phyloP scores from a whole-genome alignment of 2,329 filamentous ascomycete genomes.

The Tolypocladium pustulatum region DNA sequence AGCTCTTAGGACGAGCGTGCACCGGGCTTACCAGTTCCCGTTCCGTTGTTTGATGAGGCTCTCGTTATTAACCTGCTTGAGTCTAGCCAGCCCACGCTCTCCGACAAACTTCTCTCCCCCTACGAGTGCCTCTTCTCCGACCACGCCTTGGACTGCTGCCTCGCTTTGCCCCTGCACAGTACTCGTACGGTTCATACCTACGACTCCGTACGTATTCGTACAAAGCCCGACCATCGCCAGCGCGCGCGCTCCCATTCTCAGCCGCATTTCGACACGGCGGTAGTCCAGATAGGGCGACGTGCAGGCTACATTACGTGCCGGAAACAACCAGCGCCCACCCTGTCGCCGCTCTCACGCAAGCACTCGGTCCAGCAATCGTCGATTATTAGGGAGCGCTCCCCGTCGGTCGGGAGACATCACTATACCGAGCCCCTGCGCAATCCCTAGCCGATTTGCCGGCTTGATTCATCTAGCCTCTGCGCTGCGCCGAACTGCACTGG shows the following conservation, averaged over 20 bases:
- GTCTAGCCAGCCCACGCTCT: not conserved
- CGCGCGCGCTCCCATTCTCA: slow-evolving; percentile 3
- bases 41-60: not conserved
- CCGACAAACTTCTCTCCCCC: not conserved
- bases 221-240: not conserved
- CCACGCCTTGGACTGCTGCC: not conserved
- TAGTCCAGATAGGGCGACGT: not conserved
- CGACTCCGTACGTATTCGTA: not conserved
- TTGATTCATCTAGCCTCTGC: not conserved
- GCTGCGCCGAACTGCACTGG: not conserved
- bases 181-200: not conserved
- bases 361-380: not conserved
- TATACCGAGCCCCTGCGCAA: not conserved
- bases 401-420: not conserved
- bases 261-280: not conserved
- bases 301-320: not conserved
- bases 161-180: not conserved
- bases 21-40: not conserved
- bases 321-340: slow-evolving; percentile 7
- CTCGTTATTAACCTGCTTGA: not conserved
- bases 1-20: not conserved
- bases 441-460: not conserved
- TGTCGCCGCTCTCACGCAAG: not conserved
- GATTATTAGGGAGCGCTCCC: not conserved
- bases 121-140: not conserved